Evolutionary conservation across 345 rosid species (phyloP).

Genomic region (Lumnitzera littorea): DNA sequence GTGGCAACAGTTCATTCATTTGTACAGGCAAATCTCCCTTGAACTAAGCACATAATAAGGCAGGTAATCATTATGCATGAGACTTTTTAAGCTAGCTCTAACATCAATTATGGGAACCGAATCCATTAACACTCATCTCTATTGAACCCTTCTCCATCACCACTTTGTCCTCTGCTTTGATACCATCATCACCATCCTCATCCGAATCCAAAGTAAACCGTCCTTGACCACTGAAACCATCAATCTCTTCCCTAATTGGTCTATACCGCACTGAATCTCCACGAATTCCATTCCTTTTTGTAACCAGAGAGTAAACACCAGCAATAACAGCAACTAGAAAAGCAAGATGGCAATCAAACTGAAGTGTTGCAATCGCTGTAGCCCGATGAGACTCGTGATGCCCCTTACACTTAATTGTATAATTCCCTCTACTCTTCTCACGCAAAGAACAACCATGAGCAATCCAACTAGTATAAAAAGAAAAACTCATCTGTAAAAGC

Average conservation of each 20-base stretch:
- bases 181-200: conserved; percentile 21
- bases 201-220: conserved; percentile 70
- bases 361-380: conserved; percentile 82
- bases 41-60: conserved; percentile 1
- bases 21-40: conserved; percentile 11
- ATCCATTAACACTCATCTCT: conserved; percentile 41
- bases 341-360: conserved; percentile 87
- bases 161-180: conserved; percentile 30
- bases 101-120: conserved; percentile 37
- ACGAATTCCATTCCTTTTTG: conserved; percentile 31
- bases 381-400: conserved; percentile 79
- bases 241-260: conserved; percentile 64
- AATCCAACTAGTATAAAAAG: conserved; percentile 57
- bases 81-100: no score
- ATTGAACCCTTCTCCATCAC: conserved; percentile 14
- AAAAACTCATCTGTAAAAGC: conserved; percentile 85
- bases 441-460: conserved; percentile 62
- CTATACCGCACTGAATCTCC: conserved; percentile 36
- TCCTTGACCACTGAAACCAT: conserved; percentile 30
- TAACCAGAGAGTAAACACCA: conserved; percentile 39
- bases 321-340: conserved; percentile 45
- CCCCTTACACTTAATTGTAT: conserved; percentile 65
- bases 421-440: conserved; percentile 69
- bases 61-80: neutral
- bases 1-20: conserved; percentile 8